phyloP scores from a whole-genome alignment of 768 basidiomycete species.

The Saitozyma sp. region DNA sequence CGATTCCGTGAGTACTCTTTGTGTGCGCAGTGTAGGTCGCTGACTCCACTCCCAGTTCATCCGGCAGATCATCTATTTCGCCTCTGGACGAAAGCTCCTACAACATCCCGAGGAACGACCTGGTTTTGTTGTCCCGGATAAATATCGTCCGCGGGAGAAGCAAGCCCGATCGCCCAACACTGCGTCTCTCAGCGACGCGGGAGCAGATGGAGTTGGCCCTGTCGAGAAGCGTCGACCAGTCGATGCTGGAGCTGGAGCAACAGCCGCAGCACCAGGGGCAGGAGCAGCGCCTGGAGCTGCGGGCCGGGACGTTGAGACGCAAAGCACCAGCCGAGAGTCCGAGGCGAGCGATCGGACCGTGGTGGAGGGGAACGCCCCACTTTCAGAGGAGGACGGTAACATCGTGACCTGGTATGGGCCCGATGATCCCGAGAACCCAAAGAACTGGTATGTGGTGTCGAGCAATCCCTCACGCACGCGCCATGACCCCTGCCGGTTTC shows the following conservation, averaged over 20 bases:
- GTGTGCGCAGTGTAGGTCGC: too few relatives aligned
- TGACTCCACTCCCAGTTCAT: constrained; percentile 16
- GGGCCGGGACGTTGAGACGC: constrained; percentile 1
- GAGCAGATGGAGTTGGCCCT: neutral
- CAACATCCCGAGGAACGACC: constrained; percentile 30
- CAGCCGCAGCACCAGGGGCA: too few relatives aligned
- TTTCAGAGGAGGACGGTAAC: constrained; percentile 19
- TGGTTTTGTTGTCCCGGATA: constrained; percentile 29
- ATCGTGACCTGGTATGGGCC: constrained; percentile 41
- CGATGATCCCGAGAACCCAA: constrained; percentile 43
- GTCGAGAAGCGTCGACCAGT: too few relatives aligned
- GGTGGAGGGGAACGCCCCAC: too few relatives aligned
- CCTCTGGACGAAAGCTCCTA: constrained; percentile 17
- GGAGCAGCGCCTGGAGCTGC: neutral
- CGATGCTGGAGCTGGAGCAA: too few relatives aligned
- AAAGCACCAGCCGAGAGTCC: neutral
- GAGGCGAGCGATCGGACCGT: constrained; percentile 1
- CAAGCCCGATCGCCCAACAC: neutral
- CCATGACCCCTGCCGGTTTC: neutral
- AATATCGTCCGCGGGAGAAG: constrained; percentile 23
- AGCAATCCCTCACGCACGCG: neutral
- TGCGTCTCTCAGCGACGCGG: neutral
- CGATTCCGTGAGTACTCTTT: constrained; percentile 24
- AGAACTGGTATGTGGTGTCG: constrained; percentile 32
- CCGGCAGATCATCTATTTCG: constrained; percentile 24